Evolutionary conservation across 305 asterid genomes (phyloP).

Genomic region (Fraxinus platypoda): DNA sequence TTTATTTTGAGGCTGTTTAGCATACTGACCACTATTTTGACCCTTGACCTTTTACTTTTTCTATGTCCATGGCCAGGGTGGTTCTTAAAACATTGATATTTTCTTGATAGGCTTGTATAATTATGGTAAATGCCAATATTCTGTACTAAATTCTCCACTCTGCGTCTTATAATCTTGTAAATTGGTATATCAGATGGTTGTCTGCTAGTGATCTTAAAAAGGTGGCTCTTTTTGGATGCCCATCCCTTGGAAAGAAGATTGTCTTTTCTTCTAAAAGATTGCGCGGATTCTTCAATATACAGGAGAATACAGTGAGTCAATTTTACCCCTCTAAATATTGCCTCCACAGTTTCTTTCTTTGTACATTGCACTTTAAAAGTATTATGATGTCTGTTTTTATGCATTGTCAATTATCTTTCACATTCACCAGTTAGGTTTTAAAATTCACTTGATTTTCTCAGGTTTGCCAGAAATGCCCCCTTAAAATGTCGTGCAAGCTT

Average conservation of each 20-base stretch:
- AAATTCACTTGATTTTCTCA: conserved; percentile 26
- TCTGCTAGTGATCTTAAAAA: conserved; percentile 75
- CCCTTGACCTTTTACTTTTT: background rate
- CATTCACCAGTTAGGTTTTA: background rate
- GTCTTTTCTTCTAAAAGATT: conserved; percentile 57
- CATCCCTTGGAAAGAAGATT: conserved; percentile 45
- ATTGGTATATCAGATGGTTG: conserved; percentile 62
- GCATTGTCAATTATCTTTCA: conserved; percentile 2
- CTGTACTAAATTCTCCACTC: background rate
- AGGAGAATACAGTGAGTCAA: conserved; percentile 58
- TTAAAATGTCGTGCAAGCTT: conserved; percentile 52
- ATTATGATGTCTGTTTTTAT: conserved; percentile 4
- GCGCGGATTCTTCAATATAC: conserved; percentile 61
- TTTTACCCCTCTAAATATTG: background rate
- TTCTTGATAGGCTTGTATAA: background rate
- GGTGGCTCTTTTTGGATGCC: conserved; percentile 79
- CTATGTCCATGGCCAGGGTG: background rate
- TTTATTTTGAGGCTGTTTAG: background rate
- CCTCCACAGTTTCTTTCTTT: background rate
- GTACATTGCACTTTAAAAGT: background rate
- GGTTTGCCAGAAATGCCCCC: conserved; percentile 67
- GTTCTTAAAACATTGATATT: background rate
- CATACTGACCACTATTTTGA: background rate
- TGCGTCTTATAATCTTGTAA: conserved; percentile 20
- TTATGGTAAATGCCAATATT: background rate